Evolutionary conservation across 345 rosid genomes (phyloP).

Genomic region (Cardamine chenopodiifolia): DNA sequence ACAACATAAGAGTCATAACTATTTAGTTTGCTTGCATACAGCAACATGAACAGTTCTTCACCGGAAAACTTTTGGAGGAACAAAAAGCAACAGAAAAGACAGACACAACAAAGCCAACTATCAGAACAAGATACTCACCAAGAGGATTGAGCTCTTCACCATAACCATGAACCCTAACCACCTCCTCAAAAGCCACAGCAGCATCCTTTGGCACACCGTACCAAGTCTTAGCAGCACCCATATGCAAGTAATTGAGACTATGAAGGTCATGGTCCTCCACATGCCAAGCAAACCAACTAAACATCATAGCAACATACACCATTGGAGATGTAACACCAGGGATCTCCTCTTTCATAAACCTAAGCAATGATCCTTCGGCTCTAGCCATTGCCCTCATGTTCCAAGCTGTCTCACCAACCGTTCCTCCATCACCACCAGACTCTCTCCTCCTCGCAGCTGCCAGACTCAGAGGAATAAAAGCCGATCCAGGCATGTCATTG

Average conservation of each 20-base stretch:
- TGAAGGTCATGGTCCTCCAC: constrained; percentile 97
- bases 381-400: constrained; percentile 95
- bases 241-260: constrained; percentile 96
- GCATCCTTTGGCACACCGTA: constrained; percentile 97
- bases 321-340: constrained; percentile 98
- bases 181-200: constrained; percentile 93
- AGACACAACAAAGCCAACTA: neutral
- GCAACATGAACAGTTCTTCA: neutral
- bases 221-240: constrained; percentile 98
- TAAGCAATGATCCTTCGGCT: constrained; percentile 86
- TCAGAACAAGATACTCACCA: neutral
- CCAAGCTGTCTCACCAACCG: constrained; percentile 91
- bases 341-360: constrained; percentile 97
- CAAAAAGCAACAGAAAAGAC: neutral
- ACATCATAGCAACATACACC: constrained; percentile 96
- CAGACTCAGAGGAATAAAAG: constrained; percentile 57
- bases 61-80: neutral
- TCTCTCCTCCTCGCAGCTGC: constrained; percentile 54
- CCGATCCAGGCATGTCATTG: constrained; percentile 99
- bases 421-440: constrained; percentile 61
- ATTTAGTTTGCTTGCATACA: constrained; percentile 8
- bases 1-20: constrained; percentile 12
- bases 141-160: constrained; percentile 57
- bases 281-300: constrained; percentile 99
- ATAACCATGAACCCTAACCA: constrained; percentile 91